These are phyloP conservation scores for Oligophagozyma castellii DNA, from an alignment of 1,139 yeast genomes.

Conservation along the genomic window DNA sequence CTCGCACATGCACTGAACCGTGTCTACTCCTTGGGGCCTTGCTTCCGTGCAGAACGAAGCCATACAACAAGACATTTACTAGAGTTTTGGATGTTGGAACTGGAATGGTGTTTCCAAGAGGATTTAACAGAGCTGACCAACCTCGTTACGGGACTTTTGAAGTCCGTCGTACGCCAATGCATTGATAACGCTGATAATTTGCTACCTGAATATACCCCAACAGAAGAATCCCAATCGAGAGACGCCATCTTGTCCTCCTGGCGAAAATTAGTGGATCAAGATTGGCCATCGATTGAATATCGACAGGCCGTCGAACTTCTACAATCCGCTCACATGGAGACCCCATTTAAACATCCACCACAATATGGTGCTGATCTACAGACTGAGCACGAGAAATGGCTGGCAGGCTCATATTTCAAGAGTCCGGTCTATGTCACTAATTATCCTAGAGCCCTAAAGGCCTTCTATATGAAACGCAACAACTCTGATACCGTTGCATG, in stretches of 20 bases:
- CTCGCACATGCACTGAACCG: constrained; percentile 59
- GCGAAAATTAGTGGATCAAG: constrained; percentile 14
- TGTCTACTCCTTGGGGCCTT: constrained; percentile 85
- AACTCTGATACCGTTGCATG: constrained; percentile 60
- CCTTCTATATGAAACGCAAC: constrained; percentile 72
- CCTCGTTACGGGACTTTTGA: constrained; percentile 60
- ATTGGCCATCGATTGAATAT: constrained; percentile 69
- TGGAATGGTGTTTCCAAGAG: constrained; percentile 62
- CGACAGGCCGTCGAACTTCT: constrained; percentile 54
- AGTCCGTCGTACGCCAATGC: constrained; percentile 34
- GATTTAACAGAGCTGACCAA: constrained; percentile 45
- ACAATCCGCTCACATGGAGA: constrained; percentile 7
- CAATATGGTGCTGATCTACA: constrained; percentile 63
- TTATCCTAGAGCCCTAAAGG: constrained; percentile 68
- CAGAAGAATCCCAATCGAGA: constrained; percentile 13
- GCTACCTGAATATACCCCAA: constrained; percentile 30
- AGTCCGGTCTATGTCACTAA: constrained; percentile 84
- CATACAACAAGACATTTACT: constrained; percentile 84
- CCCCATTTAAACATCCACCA: constrained; percentile 23
- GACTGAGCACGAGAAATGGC: constrained; percentile 85
- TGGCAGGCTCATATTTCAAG: constrained; percentile 54
- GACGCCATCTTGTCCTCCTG: constrained; percentile 18
- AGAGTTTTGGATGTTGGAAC: constrained; percentile 98
- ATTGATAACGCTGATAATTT: constrained; percentile 24
- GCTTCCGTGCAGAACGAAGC: constrained; percentile 87